Evolutionary conservation across 2,329 filamentous ascomycete genomes (phyloP).

Genomic region (Claviceps paspali): DNA sequence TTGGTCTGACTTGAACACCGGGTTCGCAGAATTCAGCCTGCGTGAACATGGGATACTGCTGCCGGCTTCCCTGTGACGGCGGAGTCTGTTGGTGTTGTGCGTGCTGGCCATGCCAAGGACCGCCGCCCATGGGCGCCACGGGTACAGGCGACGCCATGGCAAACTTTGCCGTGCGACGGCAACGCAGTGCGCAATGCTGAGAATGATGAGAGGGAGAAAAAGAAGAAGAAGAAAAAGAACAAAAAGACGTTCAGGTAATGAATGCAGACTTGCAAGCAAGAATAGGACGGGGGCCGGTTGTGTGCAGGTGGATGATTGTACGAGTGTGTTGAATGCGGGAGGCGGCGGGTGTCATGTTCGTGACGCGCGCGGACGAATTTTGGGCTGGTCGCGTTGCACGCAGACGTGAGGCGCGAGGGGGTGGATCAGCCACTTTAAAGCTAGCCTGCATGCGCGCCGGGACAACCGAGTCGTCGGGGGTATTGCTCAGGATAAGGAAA

Average conservation of each 20-base stretch:
- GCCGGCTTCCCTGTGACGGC: constrained; percentile 1
- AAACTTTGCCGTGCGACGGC: constrained; percentile 2
- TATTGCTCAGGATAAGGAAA: too few relatives aligned
- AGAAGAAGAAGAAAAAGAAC: neutral
- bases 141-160: constrained; percentile 27
- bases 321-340: constrained; percentile 17
- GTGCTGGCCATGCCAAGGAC: constrained; percentile 3
- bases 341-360: constrained; percentile 25
- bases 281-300: neutral
- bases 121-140: constrained; percentile 12
- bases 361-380: constrained; percentile 14
- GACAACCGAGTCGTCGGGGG: neutral
- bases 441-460: neutral
- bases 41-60: constrained; percentile 14
- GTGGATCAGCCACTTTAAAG: constrained; percentile 6
- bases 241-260: too few relatives aligned
- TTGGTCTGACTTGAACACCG: constrained; percentile 43
- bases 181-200: neutral
- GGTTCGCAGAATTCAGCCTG: constrained; percentile 22
- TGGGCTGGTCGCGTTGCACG: constrained; percentile 4
- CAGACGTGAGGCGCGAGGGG: constrained; percentile 1
- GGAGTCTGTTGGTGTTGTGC: constrained; percentile 4
- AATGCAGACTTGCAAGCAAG: too few relatives aligned
- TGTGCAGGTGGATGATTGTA: constrained; percentile 8
- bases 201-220: neutral